A percentile compares a stretch with the other conserved stretches of the same genome.
Evolutionary conservation across 208 protist species (phyloP).

Genomic region (Leishmania guyanensis): DNA sequence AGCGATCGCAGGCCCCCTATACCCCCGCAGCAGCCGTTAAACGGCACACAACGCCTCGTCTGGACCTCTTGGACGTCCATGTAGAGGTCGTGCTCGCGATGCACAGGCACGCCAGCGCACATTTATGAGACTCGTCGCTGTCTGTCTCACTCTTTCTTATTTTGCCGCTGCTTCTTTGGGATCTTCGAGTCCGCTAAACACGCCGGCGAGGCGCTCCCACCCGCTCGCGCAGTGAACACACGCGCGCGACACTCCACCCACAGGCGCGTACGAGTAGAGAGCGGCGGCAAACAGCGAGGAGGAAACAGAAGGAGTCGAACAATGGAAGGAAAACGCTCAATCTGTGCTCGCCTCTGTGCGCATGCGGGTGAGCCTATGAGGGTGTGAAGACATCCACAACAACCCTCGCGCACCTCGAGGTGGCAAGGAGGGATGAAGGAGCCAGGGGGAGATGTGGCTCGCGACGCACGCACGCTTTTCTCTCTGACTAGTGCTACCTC

Average conservation of each 20-base stretch:
- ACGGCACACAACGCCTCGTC: not conserved
- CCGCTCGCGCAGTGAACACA: not conserved
- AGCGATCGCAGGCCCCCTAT: not conserved
- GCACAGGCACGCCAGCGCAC: not conserved
- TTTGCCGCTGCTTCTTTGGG: not conserved
- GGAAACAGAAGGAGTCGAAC: not conserved
- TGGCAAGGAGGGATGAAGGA: not conserved
- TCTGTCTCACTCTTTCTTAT: not conserved
- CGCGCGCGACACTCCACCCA: not conserved
- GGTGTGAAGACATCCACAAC: not conserved
- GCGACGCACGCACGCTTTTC: not conserved
- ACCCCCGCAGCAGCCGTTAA: not conserved
- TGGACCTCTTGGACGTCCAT: not conserved
- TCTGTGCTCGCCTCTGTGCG: not conserved
- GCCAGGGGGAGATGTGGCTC: not conserved
- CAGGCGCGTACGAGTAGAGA: not conserved
- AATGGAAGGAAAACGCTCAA: slow-evolving; percentile 15
- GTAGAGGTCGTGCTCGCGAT: not conserved
- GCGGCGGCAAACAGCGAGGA: not conserved
- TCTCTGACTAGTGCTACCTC: not conserved
- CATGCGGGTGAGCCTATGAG: not conserved
- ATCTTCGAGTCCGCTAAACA: not conserved
- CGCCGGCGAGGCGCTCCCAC: not conserved
- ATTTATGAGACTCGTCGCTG: not conserved
- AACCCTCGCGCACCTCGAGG: not conserved